phyloP scores from a whole-genome alignment of 768 basidiomycete genomes.

The Auricularia auricula-judae region DNA sequence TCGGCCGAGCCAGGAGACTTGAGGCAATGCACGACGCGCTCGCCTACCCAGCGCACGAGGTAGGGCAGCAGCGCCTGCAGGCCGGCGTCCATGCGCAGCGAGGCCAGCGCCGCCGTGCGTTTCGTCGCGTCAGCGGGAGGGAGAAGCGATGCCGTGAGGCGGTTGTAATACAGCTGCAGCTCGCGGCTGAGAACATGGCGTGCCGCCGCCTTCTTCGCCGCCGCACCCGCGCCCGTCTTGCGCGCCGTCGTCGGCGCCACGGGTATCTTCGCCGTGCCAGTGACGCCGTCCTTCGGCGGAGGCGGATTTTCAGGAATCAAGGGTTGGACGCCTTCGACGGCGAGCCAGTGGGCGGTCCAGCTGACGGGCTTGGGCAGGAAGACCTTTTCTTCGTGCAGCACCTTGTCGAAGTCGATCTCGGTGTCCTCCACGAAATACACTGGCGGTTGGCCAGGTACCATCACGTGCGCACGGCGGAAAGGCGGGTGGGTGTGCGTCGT shows the following conservation, averaged over 20 bases:
- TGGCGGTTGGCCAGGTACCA: constrained; percentile 38
- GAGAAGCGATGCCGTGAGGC: constrained; percentile 75
- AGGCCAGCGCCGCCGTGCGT: constrained; percentile 82
- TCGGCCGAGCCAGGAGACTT: constrained; percentile 35
- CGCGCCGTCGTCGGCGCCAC: neutral
- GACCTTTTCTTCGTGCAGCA: constrained; percentile 79
- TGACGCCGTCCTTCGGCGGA: neutral
- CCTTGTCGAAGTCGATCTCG: constrained; percentile 91
- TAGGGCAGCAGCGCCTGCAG: constrained; percentile 87
- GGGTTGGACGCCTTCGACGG: constrained; percentile 95
- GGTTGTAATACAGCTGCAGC: constrained; percentile 87
- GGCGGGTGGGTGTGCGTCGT: constrained; percentile 50
- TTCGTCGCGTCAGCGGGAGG: constrained; percentile 63
- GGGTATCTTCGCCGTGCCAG: neutral
- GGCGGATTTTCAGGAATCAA: constrained; percentile 93
- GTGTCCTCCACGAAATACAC: constrained; percentile 95
- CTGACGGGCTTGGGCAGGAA: constrained; percentile 66
- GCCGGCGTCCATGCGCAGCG: constrained; percentile 81
- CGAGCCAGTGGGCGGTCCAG: constrained; percentile 96
- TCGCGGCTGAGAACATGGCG: constrained; percentile 90
- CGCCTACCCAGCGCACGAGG: constrained; percentile 88
- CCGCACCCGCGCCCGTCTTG: constrained; percentile 16
- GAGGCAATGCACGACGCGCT: constrained; percentile 65
- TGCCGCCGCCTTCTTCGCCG: constrained; percentile 61
- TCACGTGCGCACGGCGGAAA: constrained; percentile 43